Evolutionary conservation across 257 asterid species (phyloP), one percentile per base, ranked within the genome.

Genomic region (Anisodus acutangulus): DNA sequence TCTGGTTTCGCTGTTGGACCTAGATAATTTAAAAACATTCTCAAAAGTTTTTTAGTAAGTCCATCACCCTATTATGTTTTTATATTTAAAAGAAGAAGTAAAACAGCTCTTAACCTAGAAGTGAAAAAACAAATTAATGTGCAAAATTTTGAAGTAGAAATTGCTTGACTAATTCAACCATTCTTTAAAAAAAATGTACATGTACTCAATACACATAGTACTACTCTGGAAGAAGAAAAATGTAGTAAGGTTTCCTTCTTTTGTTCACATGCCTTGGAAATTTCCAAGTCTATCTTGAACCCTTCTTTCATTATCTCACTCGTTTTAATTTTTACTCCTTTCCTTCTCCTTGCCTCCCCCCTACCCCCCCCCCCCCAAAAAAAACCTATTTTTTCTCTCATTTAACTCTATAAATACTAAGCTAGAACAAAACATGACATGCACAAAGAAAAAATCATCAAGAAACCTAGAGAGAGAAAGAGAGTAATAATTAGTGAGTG

Each of bases 221-320:
- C 72, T 11, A 66, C 45, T 66, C 45, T 31, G 6, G 3, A 67
- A 35, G 49, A 67, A 67, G 49, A 49, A 67, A 67, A 67, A 35
- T 67, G 49, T 67, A 67, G 13, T 67, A 67, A 35, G 17, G 19
- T 67, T 67, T 67, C 74, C 74, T 67, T 22, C 35, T 31, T 31
- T 6, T 37, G 49, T 67, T 37, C 74, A 67, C 22, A 13, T 49
- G 11, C 49, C 74, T 4, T 67, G 35, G 35, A 67, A 67, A 35
- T 67, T 86, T 86, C 91, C 49, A 26, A 17, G 83, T n/a, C 13
- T 1, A 31, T 31, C 35, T 31, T 22, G 19, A 4, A 1, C 5
- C 3, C 8, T 16, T 64, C 15, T 45, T 68, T 87, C 84, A 84
- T 68, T 54, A 79, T 43, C 81, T 54, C 72, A 87, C 85, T 84